Conservation (phyloP, 2,329 filamentous ascomycete genomes). For the Boeremia exigua region DNA sequence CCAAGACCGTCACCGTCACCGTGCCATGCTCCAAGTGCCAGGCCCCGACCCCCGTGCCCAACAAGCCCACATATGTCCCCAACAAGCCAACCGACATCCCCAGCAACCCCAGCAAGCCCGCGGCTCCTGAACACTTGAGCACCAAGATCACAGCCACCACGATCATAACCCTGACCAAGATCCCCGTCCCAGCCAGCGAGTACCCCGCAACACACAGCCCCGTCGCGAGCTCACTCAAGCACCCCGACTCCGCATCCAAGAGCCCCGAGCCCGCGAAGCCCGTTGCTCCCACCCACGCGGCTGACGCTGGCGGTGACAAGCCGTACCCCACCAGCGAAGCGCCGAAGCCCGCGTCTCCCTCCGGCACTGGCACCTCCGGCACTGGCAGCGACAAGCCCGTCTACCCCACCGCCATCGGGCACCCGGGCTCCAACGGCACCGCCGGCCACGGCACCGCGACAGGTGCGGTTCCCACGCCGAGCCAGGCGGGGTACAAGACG, state of each 20-base stretch:
- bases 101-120: slow-evolving; percentile 8
- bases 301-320: background rate
- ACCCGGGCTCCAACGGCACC: slow-evolving; percentile 17
- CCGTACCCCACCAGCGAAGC: slow-evolving; percentile 3
- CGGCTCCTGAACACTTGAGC: background rate
- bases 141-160: slow-evolving; percentile 21
- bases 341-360: background rate
- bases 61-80: slow-evolving; percentile 3
- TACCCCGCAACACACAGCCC: slow-evolving; percentile 14
- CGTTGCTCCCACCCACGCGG: background rate
- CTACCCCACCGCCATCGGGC: background rate
- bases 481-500: slow-evolving; percentile 19
- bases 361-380: background rate
- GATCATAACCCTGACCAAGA: slow-evolving; percentile 28
- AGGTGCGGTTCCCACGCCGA: slow-evolving; percentile 8
- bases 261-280: slow-evolving; percentile 3
- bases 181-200: slow-evolving; percentile 18
- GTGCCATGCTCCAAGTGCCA: slow-evolving; percentile 25
- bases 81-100: slow-evolving; percentile 3
- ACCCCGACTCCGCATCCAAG: slow-evolving; percentile 6
- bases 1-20: slow-evolving; percentile 37
- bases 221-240: slow-evolving; percentile 7
- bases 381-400: background rate
- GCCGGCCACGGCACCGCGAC: slow-evolving; percentile 15
- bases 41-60: background rate